These are phyloP conservation scores for Rhizoctonia solani DNA, from an alignment of 1,284 basidiomycete species.

Conservation along the genomic window DNA sequence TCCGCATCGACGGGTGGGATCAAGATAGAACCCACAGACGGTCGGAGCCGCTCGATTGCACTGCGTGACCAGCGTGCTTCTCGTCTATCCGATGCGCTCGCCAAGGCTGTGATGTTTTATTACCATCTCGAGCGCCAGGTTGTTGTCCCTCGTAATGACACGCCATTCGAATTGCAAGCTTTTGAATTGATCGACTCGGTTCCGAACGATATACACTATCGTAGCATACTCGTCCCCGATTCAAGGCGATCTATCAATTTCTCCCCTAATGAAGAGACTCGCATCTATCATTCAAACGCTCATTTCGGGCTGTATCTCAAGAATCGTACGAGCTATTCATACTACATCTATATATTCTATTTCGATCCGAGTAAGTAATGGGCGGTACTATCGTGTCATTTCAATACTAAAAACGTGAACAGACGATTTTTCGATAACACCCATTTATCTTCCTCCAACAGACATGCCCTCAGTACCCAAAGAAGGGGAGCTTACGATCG, in stretches of 20 bases:
- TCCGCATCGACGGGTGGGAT: not conserved
- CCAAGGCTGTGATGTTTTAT: constrained; percentile 23
- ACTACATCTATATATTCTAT: constrained; percentile 27
- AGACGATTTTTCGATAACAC: constrained; percentile 23
- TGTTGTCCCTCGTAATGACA: not conserved
- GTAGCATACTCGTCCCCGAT: too few species aligned
- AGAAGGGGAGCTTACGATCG: not conserved
- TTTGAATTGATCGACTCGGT: not conserved
- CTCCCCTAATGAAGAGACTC: not conserved
- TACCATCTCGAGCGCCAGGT: constrained; percentile 18
- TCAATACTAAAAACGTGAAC: not conserved
- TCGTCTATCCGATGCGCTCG: not conserved
- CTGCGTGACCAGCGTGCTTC: not conserved
- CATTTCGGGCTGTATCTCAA: constrained; percentile 6
- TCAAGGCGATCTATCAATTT: not conserved
- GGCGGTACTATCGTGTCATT: not conserved
- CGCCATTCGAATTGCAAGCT: not conserved
- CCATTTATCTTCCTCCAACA: constrained; percentile 19
- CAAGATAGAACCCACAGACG: too few species aligned
- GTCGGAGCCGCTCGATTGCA: too few species aligned
- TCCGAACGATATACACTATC: too few species aligned
- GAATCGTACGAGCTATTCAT: not conserved
- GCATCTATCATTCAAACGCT: not conserved
- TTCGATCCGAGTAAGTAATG: constrained; percentile 29
- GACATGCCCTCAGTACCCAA: not conserved